Base-by-base conservation (phyloP, 2,329 filamentous ascomycete species). In the Botrytis paeoniae region DNA sequence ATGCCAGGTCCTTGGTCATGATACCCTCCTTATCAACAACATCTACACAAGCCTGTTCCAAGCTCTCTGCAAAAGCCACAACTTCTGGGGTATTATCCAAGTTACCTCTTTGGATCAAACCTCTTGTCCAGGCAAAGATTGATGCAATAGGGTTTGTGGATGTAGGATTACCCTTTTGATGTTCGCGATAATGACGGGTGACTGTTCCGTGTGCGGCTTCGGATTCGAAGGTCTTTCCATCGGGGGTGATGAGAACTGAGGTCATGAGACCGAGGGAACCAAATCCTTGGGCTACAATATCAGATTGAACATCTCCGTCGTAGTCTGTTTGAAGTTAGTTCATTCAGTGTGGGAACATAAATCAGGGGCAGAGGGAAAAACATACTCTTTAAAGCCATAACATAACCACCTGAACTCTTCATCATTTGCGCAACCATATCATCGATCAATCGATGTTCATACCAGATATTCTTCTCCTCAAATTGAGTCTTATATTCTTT, bases 371-470 rank as follows among this genome's bases (percentile, higher is more conserved):
- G 57, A 43, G 32, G 25, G 10, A 57, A 48, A 35, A 71, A 86
- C 91, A 84, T 82, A 97, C 94, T 98, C 92, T 99, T 99, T 83
- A 98, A 89, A 75, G 96, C 96, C 88, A 98, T 98, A 82, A 98
- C 90, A 85, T 96, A 98, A 76, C 96, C 96, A 79, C 96, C 96
- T 80, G 92, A 90, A 85, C 93, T 96, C 93, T 99, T 99, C 88
- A 99, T 93, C 96, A 99, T 99, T 89, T 99, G 96, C 68, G 96
- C 96, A 77, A 99, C 96, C 96, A 99, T 98, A 85, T 99, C 96
- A 85, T 99, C 96, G 81, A 99, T 98, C 78, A 99, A 88, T 81
- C 96, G 93, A 86, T 99, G 96, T 91, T 99, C 96, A 83, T 99
- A 98, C 96, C 96, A 98, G 85, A 98, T 97, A 76, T 89, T 89